Percentiles rank a stretch among this genome's conserved stretches.
Evolutionary conservation across 2,329 filamentous ascomycete species (phyloP).

Genomic region (Alternaria sp.): DNA sequence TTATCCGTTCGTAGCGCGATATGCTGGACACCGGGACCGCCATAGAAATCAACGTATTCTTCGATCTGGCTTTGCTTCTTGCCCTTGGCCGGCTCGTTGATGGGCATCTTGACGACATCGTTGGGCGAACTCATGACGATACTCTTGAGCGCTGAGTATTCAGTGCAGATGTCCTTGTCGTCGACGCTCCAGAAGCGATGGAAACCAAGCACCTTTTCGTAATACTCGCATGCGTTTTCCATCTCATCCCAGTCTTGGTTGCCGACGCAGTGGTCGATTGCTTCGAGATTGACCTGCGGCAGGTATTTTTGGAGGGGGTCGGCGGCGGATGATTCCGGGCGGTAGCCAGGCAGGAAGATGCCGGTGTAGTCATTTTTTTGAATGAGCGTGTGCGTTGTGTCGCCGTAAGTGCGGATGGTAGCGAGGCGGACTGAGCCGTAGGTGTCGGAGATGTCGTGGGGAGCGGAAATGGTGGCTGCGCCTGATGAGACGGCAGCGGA

Average conservation of each 20-base stretch:
- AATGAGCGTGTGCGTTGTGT: slow-evolving; percentile 93
- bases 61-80: slow-evolving; percentile 96
- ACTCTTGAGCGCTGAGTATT: slow-evolving; percentile 86
- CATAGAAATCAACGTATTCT: slow-evolving; percentile 86
- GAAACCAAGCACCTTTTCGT: slow-evolving; percentile 89
- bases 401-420: slow-evolving; percentile 89
- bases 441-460: slow-evolving; percentile 63
- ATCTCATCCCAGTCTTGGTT: slow-evolving; percentile 97
- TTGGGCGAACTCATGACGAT: slow-evolving; percentile 91
- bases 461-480: slow-evolving; percentile 69
- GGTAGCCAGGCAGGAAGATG: slow-evolving; percentile 84
- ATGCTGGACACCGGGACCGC: slow-evolving; percentile 90
- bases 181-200: slow-evolving; percentile 98
- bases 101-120: slow-evolving; percentile 94
- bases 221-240: slow-evolving; percentile 72
- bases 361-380: slow-evolving; percentile 76
- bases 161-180: slow-evolving; percentile 90
- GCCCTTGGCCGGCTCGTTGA: slow-evolving; percentile 92
- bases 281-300: slow-evolving; percentile 71
- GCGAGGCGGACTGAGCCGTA: slow-evolving; percentile 76
- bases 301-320: slow-evolving; percentile 63
- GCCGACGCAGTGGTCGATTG: slow-evolving; percentile 95
- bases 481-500: slow-evolving; percentile 73
- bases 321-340: slow-evolving; percentile 55
- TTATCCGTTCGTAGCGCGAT: slow-evolving; percentile 85